phyloP scores from a whole-genome alignment of 148 eudicot genomes.

The Dysphania ambrosioides region DNA sequence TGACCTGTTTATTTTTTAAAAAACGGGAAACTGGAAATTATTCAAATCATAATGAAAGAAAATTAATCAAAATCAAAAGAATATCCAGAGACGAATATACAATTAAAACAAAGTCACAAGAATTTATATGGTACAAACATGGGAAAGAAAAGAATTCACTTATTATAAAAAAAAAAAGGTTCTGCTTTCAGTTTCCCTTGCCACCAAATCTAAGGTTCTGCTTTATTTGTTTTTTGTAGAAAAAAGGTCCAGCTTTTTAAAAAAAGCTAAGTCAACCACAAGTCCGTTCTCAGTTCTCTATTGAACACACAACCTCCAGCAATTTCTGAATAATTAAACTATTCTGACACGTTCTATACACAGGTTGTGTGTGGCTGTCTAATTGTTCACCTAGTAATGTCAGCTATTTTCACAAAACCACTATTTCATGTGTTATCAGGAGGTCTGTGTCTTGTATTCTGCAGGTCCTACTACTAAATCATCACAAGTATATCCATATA shows the following conservation, averaged over 20 bases:
- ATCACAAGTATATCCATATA: neutral
- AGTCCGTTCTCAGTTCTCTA: neutral
- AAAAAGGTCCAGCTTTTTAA: too few relatives aligned
- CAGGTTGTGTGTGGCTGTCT: neutral
- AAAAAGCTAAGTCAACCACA: neutral
- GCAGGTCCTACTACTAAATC: neutral
- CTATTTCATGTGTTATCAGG: neutral
- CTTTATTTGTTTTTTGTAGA: too few relatives aligned
- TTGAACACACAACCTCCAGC: neutral
- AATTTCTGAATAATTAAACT: neutral
- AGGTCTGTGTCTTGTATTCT: neutral
- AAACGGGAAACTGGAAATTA: too few relatives aligned
- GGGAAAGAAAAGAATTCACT: neutral
- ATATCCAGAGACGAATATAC: neutral
- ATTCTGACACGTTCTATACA: neutral
- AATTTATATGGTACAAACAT: neutral
- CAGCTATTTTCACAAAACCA: neutral
- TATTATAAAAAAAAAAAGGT: neutral
- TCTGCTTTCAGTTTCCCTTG: too few relatives aligned
- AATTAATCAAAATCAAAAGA: too few relatives aligned
- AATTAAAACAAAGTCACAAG: neutral
- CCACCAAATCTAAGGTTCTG: too few relatives aligned
- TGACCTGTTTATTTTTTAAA: too few relatives aligned
- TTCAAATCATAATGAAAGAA: too few relatives aligned
- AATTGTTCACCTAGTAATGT: neutral